These are phyloP conservation scores for Gymnopus androsaceus DNA, from an alignment of 1,284 basidiomycete genomes.

Conservation along the genomic window DNA sequence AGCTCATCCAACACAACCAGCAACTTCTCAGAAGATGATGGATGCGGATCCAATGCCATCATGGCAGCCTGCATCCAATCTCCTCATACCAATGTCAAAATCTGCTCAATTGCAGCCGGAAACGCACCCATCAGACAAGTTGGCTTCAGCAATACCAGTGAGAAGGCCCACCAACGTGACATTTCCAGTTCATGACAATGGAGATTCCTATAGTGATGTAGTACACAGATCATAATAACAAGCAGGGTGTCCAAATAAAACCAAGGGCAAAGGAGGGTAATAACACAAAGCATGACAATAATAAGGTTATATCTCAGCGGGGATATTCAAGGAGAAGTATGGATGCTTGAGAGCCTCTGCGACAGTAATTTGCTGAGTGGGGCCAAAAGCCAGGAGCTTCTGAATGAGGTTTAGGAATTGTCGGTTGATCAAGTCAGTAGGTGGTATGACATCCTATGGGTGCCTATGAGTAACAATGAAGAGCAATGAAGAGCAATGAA, in stretches of 20 bases:
- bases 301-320: slow-evolving; percentile 51
- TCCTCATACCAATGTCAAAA: too few relatives aligned
- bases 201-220: slow-evolving; percentile 14
- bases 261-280: slow-evolving; percentile 4
- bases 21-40: too few relatives aligned
- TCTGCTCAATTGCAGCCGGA: too few relatives aligned
- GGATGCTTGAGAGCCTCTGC: slow-evolving; percentile 85
- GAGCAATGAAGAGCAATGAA: slow-evolving; percentile 11
- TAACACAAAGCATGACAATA: slow-evolving; percentile 13
- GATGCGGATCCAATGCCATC: too few relatives aligned
- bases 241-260: slow-evolving; percentile 10
- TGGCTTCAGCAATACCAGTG: too few relatives aligned
- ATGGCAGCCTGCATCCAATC: too few relatives aligned
- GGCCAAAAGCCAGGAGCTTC: slow-evolving; percentile 90
- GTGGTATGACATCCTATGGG: slow-evolving; percentile 84
- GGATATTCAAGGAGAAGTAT: slow-evolving; percentile 73
- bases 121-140: too few relatives aligned
- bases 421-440: slow-evolving; percentile 68
- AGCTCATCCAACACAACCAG: too few relatives aligned
- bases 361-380: slow-evolving; percentile 83
- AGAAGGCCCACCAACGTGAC: too few relatives aligned
- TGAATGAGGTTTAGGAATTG: slow-evolving; percentile 88
- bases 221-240: slow-evolving; percentile 12
- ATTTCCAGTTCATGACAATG: slow-evolving; percentile 7
- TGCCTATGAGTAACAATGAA: slow-evolving; percentile 19